These are phyloP conservation scores for Phialophora verrucosa DNA, from an alignment of 2,329 filamentous ascomycete genomes.

Conservation along the genomic window DNA sequence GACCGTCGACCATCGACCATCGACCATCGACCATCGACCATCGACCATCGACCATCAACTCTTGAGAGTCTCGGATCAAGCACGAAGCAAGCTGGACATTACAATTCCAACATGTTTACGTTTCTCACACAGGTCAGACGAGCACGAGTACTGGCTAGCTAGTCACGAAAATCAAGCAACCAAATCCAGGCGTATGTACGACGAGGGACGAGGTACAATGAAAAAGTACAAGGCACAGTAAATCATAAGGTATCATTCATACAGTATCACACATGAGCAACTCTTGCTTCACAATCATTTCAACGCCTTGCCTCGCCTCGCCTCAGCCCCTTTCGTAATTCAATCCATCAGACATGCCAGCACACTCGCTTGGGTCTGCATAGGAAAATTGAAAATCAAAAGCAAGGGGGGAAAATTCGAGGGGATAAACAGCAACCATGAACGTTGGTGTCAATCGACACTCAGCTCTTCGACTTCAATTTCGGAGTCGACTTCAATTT, in stretches of 20 bases:
- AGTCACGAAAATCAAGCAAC: too few relatives aligned
- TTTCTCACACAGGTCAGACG: not conserved
- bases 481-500: slow-evolving; percentile 1
- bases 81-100: not conserved
- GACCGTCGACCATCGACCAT: too few relatives aligned
- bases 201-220: not conserved
- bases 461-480: not conserved
- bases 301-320: too few relatives aligned
- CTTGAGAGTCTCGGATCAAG: not conserved
- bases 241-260: not conserved
- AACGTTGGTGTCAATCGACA: not conserved
- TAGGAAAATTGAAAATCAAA: not conserved
- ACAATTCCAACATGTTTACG: not conserved
- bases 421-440: not conserved
- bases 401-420: not conserved
- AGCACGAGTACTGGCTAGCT: not conserved
- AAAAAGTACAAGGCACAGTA: not conserved
- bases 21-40: too few relatives aligned
- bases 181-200: too few relatives aligned
- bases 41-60: not conserved
- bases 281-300: not conserved
- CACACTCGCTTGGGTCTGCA: not conserved
- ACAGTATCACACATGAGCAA: not conserved
- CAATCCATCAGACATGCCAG: not conserved
- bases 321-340: not conserved